Evolutionary conservation across 1,284 basidiomycete genomes (phyloP).

Genomic region (Tilletia horrida): DNA sequence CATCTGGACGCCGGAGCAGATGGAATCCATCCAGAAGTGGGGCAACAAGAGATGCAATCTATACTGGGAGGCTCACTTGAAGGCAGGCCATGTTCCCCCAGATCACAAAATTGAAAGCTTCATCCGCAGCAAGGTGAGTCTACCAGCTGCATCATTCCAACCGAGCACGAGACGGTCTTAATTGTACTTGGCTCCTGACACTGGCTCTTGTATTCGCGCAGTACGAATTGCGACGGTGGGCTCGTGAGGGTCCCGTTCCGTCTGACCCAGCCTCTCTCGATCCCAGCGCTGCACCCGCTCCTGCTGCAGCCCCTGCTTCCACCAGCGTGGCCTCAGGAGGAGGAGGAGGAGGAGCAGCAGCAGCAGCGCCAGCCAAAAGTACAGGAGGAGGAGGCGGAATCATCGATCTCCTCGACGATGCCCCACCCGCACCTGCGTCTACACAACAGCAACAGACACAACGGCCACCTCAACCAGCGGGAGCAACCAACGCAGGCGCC

Average conservation of each 20-base stretch:
- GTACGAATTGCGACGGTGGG: constrained; percentile 91
- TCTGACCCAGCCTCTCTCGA: constrained; percentile 77
- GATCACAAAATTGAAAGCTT: constrained; percentile 99
- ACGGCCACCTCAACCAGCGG: background rate
- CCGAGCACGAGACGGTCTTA: too few relatives aligned
- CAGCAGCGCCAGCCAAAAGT: background rate
- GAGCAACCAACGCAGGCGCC: background rate
- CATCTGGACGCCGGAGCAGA: constrained; percentile 95
- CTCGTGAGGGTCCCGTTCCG: constrained; percentile 79
- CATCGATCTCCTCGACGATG: constrained; percentile 27
- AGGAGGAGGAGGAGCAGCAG: background rate
- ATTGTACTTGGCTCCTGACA: too few relatives aligned
- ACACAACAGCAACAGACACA: constrained; percentile 26
- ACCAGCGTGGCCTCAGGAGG: background rate
- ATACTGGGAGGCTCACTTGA: constrained; percentile 97
- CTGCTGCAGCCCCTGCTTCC: background rate
- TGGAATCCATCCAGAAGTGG: constrained; percentile 77
- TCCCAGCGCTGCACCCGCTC: constrained; percentile 49
- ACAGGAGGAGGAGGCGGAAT: background rate
- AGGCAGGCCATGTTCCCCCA: constrained; percentile 83
- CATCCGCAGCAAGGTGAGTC: constrained; percentile 73
- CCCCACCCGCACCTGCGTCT: constrained; percentile 16
- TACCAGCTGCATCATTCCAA: too few relatives aligned
- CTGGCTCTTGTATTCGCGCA: too few relatives aligned
- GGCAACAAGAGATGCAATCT: constrained; percentile 85